These are phyloP conservation scores for Eimeria tenella DNA, from an alignment of 169 alveolate species.

Conservation along the genomic window DNA sequence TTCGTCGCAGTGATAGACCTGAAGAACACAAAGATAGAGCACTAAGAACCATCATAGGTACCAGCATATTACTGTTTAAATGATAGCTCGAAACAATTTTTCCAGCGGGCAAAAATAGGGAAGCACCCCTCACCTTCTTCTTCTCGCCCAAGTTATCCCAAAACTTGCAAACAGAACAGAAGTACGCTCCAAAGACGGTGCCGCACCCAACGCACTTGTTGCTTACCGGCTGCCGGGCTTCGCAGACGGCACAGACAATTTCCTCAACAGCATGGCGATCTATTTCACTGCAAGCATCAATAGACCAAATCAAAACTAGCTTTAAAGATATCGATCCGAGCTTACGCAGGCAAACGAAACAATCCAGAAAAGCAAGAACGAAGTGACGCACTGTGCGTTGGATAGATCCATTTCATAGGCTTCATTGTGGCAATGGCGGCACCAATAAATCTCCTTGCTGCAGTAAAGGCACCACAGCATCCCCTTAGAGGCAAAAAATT, in stretches of 20 bases:
- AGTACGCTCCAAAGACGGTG: conserved; percentile 75
- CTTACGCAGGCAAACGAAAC: background rate
- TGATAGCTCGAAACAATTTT: too few species aligned
- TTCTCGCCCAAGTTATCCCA: conserved; percentile 85
- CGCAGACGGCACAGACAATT: conserved; percentile 79
- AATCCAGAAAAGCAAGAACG: background rate
- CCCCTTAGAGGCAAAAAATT: too few species aligned
- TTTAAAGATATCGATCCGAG: background rate
- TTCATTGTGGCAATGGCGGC: conserved; percentile 86
- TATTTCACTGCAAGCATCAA: conserved; percentile 62
- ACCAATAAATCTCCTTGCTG: conserved; percentile 82
- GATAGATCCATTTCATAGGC: conserved; percentile 52
- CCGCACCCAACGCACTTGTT: conserved; percentile 64
- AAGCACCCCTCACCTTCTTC: conserved; percentile 76
- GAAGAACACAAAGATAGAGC: background rate
- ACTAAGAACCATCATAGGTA: background rate
- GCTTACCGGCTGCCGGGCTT: conserved; percentile 75
- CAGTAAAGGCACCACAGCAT: background rate
- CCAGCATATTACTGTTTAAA: too few species aligned
- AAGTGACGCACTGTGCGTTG: conserved; percentile 64
- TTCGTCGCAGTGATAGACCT: conserved; percentile 87
- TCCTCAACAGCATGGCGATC: conserved; percentile 81
- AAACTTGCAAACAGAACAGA: conserved; percentile 81
- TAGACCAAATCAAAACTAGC: background rate
- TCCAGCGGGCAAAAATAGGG: background rate